phyloP scores from a whole-genome alignment of 352 stramenopile genomes.

The Globisporangium recalcitrans region DNA sequence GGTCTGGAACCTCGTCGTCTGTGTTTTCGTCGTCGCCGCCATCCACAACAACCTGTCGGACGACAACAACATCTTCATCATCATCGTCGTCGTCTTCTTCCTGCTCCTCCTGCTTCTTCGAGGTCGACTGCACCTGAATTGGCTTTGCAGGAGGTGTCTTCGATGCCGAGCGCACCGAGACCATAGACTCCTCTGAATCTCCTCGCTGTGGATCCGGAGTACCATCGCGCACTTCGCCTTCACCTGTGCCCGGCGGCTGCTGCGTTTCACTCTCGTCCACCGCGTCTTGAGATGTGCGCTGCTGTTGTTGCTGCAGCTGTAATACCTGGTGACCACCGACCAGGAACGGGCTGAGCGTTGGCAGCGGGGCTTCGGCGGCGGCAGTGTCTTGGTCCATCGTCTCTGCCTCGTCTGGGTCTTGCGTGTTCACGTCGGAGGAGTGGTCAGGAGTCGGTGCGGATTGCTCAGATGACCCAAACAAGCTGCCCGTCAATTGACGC shows the following conservation, averaged over 20 bases:
- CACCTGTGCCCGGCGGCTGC: not conserved
- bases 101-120: not conserved
- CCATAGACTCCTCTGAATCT: constrained; percentile 18
- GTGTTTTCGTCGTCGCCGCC: not conserved
- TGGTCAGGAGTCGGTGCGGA: constrained; percentile 21
- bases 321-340: not conserved
- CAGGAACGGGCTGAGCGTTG: not conserved
- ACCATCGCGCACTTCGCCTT: constrained; percentile 1
- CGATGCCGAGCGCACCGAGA: constrained; percentile 20
- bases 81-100: not conserved
- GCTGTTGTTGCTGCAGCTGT: not conserved
- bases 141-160: constrained; percentile 21
- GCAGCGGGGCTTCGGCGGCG: not conserved
- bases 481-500: constrained; percentile 10
- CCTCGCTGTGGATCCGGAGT: constrained; percentile 15
- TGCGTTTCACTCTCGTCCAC: constrained; percentile 5
- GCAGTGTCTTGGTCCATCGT: constrained; percentile 13
- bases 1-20: not conserved
- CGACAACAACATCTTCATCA: not conserved
- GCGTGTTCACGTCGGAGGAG: constrained; percentile 13
- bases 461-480: constrained; percentile 21
- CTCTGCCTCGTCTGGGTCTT: constrained; percentile 16
- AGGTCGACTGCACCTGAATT: not conserved
- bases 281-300: not conserved
- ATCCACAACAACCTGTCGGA: not conserved